These are phyloP conservation scores for Noccaea bulbosa DNA, from an alignment of 345 rosid species.

Conservation along the genomic window DNA sequence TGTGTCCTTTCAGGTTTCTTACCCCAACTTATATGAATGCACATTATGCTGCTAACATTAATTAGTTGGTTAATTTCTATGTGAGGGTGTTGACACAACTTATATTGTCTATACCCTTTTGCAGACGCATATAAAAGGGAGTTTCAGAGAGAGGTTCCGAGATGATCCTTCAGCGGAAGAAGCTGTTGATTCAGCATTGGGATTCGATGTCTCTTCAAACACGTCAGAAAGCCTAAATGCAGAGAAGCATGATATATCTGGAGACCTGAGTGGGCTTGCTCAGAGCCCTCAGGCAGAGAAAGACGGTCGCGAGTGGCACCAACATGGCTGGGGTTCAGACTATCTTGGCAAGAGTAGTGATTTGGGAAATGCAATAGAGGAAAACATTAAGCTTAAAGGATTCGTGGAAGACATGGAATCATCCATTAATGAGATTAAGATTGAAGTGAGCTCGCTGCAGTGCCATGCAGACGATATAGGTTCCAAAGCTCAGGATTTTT, in stretches of 20 bases:
- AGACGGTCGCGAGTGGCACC: slow-evolving; percentile 55
- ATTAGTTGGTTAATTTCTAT: too few relatives aligned
- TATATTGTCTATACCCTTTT: slow-evolving; percentile 27
- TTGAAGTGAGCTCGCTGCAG: slow-evolving; percentile 71
- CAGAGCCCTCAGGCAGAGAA: slow-evolving; percentile 65
- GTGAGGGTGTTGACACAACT: slow-evolving; percentile 19
- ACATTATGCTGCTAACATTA: not conserved
- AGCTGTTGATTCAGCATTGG: slow-evolving; percentile 63
- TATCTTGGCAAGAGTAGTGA: slow-evolving; percentile 66
- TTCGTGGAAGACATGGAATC: slow-evolving; percentile 80
- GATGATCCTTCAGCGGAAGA: slow-evolving; percentile 56
- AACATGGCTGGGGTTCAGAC: slow-evolving; percentile 74
- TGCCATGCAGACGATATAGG: slow-evolving; percentile 76
- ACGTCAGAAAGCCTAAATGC: slow-evolving; percentile 80
- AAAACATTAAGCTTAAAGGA: slow-evolving; percentile 76
- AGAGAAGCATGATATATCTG: slow-evolving; percentile 86
- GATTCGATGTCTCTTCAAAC: slow-evolving; percentile 89
- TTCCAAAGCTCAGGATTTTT: slow-evolving; percentile 62
- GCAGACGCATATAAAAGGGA: slow-evolving; percentile 66
- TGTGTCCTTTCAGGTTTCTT: slow-evolving; percentile 24
- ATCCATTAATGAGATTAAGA: slow-evolving; percentile 73
- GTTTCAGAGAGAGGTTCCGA: slow-evolving; percentile 61
- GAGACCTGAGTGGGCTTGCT: slow-evolving; percentile 70
- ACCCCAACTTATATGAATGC: not conserved
- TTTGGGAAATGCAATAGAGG: slow-evolving; percentile 65